Conservation (phyloP, 2,329 filamentous ascomycete genomes). For the Neonectria punicea region DNA sequence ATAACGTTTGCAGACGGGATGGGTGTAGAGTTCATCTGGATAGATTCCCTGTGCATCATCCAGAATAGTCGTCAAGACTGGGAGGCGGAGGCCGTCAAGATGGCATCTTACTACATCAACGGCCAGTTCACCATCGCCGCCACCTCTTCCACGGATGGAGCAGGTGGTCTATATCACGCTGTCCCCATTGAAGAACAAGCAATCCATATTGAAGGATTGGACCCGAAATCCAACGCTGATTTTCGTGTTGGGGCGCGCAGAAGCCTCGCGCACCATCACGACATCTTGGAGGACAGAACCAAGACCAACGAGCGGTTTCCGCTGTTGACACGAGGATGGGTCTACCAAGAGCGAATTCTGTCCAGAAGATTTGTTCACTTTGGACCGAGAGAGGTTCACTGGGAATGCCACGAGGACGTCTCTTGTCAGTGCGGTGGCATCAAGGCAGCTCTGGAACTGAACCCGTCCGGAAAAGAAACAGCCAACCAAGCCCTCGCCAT, state of each 20-base stretch:
- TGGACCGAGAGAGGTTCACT: slow-evolving; percentile 5
- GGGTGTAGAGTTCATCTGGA: slow-evolving; percentile 13
- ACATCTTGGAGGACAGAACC: slow-evolving; percentile 5
- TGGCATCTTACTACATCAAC: slow-evolving; percentile 20
- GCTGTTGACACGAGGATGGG: slow-evolving; percentile 14
- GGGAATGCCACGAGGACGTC: slow-evolving; percentile 16
- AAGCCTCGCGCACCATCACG: slow-evolving; percentile 1
- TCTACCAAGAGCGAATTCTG: slow-evolving; percentile 12
- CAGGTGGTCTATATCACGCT: slow-evolving; percentile 3
- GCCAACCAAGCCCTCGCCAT: slow-evolving; percentile 14
- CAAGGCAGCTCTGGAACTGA: slow-evolving; percentile 9
- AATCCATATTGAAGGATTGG: background rate
- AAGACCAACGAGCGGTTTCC: slow-evolving; percentile 9
- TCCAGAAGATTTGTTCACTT: slow-evolving; percentile 16
- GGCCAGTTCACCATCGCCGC: slow-evolving; percentile 13
- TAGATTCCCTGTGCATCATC: slow-evolving; percentile 17
- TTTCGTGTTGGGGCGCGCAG: slow-evolving; percentile 3
- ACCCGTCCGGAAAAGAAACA: background rate
- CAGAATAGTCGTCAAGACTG: slow-evolving; percentile 16
- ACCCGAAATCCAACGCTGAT: background rate
- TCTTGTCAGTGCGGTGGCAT: slow-evolving; percentile 15
- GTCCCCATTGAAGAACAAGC: background rate
- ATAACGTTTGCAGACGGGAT: background rate
- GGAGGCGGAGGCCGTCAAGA: slow-evolving; percentile 9
- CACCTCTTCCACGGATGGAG: slow-evolving; percentile 5